Percentiles rank a stretch among this genome's conserved stretches.
These are phyloP conservation scores for Saccharomycopsis sp. DNA, from an alignment of 805 yeast species.

Conservation along the genomic window DNA sequence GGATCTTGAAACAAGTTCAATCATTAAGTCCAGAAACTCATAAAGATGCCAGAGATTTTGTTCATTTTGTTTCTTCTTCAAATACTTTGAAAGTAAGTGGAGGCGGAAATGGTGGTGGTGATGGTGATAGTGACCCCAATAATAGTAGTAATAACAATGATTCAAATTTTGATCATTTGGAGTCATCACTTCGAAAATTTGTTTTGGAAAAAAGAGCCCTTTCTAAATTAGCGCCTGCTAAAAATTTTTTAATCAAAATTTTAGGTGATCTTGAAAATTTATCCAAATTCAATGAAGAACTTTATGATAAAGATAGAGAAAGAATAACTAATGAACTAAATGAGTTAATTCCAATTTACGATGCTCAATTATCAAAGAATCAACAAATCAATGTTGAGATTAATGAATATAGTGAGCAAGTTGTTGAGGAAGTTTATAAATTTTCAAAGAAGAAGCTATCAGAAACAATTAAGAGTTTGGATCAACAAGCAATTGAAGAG, in stretches of 20 bases:
- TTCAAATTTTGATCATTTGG: constrained; percentile 75
- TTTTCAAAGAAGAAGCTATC: constrained; percentile 44
- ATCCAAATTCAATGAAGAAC: constrained; percentile 50
- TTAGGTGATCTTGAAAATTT: constrained; percentile 53
- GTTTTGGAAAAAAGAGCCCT: constrained; percentile 80
- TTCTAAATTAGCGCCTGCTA: constrained; percentile 87
- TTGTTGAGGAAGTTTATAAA: constrained; percentile 49
- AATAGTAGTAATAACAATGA: constrained; percentile 24
- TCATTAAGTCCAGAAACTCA: constrained; percentile 82
- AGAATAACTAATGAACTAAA: constrained; percentile 39
- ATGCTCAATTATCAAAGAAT: constrained; percentile 40
- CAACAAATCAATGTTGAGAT: constrained; percentile 46
- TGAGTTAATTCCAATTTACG: constrained; percentile 54
- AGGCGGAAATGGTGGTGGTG: constrained; percentile 29
- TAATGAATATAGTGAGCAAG: constrained; percentile 50
- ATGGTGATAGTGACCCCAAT: constrained; percentile 22
- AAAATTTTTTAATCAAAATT: constrained; percentile 67
- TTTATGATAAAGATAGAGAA: constrained; percentile 39
- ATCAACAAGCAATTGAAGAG: constrained; percentile 30
- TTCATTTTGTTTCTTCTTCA: constrained; percentile 78
- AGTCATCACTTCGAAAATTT: constrained; percentile 75
- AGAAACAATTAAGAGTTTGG: constrained; percentile 35
- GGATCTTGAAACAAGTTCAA: constrained; percentile 78
- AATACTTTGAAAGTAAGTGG: constrained; percentile 32
- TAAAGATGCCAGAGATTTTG: constrained; percentile 81